These are phyloP conservation scores for Macrophomina pseudophaseolina DNA, from an alignment of 2,329 filamentous ascomycete species.

Conservation along the genomic window DNA sequence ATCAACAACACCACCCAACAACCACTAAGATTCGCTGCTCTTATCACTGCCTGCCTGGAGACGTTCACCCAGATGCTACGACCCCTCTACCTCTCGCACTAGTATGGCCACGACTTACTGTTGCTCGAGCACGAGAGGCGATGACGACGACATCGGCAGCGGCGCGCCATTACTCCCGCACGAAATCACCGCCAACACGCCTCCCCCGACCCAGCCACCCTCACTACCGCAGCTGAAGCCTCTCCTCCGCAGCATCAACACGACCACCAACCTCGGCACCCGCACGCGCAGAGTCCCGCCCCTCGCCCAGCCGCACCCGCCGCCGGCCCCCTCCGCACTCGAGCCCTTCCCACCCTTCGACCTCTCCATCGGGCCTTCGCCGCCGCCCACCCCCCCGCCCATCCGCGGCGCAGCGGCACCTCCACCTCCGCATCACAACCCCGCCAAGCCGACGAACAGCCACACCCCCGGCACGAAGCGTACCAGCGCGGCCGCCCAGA, in stretches of 20 bases:
- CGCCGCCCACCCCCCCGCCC: neutral
- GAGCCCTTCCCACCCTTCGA: conserved; percentile 18
- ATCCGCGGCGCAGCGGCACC: neutral
- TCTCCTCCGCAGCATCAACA: neutral
- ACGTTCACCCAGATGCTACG: neutral
- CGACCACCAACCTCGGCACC: neutral
- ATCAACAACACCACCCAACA: neutral
- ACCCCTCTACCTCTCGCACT: neutral
- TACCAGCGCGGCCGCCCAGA: neutral
- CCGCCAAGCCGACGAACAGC: too few species aligned
- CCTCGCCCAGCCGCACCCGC: too few species aligned
- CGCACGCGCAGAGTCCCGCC: neutral
- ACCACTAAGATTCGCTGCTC: neutral
- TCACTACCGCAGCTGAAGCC: neutral
- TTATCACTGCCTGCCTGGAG: neutral
- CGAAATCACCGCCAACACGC: neutral
- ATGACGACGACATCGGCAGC: conserved; percentile 1
- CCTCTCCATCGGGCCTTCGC: neutral
- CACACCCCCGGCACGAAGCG: neutral
- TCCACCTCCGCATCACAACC: neutral
- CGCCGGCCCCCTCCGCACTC: neutral
- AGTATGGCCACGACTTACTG: neutral
- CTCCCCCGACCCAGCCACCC: neutral
- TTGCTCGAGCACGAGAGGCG: neutral
- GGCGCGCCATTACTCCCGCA: conserved; percentile 7